phyloP scores from a whole-genome alignment of 768 basidiomycete species.

The Lactifluus rugatus region DNA sequence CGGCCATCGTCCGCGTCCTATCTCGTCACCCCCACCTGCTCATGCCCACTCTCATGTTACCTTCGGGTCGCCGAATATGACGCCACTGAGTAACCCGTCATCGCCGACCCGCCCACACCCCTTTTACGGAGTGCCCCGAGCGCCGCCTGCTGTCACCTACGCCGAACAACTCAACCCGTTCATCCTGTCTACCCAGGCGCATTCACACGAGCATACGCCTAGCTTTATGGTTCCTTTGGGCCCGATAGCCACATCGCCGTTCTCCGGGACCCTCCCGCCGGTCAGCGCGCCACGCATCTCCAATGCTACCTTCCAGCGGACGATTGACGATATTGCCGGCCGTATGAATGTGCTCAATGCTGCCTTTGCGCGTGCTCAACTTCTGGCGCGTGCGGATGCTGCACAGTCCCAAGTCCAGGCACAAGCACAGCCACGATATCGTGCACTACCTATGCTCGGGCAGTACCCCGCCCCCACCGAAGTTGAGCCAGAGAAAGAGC shows the following conservation, averaged over 20 bases:
- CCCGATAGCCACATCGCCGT: conserved; percentile 12
- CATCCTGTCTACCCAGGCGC: background rate
- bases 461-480: background rate
- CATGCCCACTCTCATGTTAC: conserved; percentile 1
- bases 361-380: conserved; percentile 19
- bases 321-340: conserved; percentile 38
- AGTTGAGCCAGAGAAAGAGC: conserved; percentile 10
- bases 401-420: conserved; percentile 5
- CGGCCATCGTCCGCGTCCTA: conserved; percentile 17
- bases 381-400: conserved; percentile 17
- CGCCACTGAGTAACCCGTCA: conserved; percentile 1
- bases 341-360: conserved; percentile 34
- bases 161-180: conserved; percentile 2
- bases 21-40: conserved; percentile 17
- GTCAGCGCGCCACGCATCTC: conserved; percentile 35
- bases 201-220: conserved; percentile 3
- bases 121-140: conserved; percentile 8
- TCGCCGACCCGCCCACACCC: background rate
- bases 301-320: conserved; percentile 33
- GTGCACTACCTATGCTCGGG: conserved; percentile 3
- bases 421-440: conserved; percentile 1
- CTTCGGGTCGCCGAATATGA: conserved; percentile 1
- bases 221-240: conserved; percentile 7
- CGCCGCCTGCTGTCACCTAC: background rate
- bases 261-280: conserved; percentile 28